phyloP scores from a whole-genome alignment of 192 early-diverging fungal species.

The Thoreauomyces humboldtii region DNA sequence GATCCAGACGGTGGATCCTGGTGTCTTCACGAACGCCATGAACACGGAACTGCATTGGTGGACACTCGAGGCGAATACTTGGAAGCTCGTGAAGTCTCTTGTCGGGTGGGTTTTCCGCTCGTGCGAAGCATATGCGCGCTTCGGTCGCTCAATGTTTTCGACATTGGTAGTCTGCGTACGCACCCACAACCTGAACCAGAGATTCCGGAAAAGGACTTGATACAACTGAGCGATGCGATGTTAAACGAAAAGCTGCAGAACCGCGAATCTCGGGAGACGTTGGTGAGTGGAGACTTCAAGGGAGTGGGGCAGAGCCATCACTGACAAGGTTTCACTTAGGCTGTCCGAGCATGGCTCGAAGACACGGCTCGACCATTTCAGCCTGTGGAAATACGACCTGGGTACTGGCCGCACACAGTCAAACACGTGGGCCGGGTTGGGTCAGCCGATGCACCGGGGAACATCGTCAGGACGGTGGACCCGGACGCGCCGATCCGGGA shows the following conservation, averaged over 20 bases:
- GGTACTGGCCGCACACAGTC: constrained; percentile 34
- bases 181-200: no score
- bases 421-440: constrained; percentile 12
- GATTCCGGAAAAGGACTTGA: no score
- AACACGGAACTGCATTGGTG: constrained; percentile 19
- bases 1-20: neutral
- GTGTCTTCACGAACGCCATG: neutral
- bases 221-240: constrained; percentile 9
- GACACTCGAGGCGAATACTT: constrained; percentile 28
- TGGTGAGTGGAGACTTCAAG: neutral
- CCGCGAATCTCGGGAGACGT: neutral
- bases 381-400: constrained; percentile 31
- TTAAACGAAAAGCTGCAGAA: neutral
- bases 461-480: constrained; percentile 36
- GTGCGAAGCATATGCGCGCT: no score
- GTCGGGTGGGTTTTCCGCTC: constrained; percentile 9
- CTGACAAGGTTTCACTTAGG: constrained; percentile 14
- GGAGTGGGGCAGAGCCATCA: neutral
- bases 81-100: constrained; percentile 12
- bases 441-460: neutral
- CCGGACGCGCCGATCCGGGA: constrained; percentile 44
- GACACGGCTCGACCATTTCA: constrained; percentile 31
- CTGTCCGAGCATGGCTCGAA: constrained; percentile 47
- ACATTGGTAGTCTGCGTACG: no score
- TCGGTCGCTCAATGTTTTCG: no score